A percentile compares a stretch with the other conserved stretches of the same genome.
Evolutionary conservation across 495 filamentous ascomycete genomes (phyloP).

Genomic region (Talaromyces ruber): DNA sequence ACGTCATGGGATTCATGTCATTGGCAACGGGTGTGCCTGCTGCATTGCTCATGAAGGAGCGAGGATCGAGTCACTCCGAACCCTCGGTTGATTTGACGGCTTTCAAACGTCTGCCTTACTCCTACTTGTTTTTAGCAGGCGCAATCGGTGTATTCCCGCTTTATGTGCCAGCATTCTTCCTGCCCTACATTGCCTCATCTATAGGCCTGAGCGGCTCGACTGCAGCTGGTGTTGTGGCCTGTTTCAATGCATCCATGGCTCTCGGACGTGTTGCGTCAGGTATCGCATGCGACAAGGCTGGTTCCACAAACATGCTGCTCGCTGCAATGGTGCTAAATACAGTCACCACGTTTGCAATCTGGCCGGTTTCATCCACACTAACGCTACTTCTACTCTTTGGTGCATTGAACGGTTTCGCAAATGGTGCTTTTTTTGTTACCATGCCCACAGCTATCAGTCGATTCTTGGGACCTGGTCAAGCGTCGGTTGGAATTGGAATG

Average conservation of each 20-base stretch:
- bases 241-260: constrained; percentile 16
- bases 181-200: constrained; percentile 24
- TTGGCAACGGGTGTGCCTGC: constrained; percentile 32
- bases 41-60: constrained; percentile 37
- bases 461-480: constrained; percentile 25
- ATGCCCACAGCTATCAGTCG: constrained; percentile 38
- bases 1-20: constrained; percentile 23
- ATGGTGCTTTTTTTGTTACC: constrained; percentile 35
- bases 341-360: constrained; percentile 32
- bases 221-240: constrained; percentile 28
- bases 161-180: constrained; percentile 12
- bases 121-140: constrained; percentile 20
- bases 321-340: constrained; percentile 22
- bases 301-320: constrained; percentile 27
- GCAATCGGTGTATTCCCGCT: constrained; percentile 16
- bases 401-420: constrained; percentile 31
- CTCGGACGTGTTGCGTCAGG: constrained; percentile 26
- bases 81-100: background rate
- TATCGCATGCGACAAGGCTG: constrained; percentile 25
- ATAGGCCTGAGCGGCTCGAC: constrained; percentile 23
- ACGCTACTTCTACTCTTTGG: constrained; percentile 29
- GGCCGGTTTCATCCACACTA: constrained; percentile 30
- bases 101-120: constrained; percentile 14
- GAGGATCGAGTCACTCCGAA: background rate
- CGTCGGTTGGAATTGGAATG: constrained; percentile 40